Conservation (phyloP, 1,284 basidiomycete species). For the Boletellus deceptivus region DNA sequence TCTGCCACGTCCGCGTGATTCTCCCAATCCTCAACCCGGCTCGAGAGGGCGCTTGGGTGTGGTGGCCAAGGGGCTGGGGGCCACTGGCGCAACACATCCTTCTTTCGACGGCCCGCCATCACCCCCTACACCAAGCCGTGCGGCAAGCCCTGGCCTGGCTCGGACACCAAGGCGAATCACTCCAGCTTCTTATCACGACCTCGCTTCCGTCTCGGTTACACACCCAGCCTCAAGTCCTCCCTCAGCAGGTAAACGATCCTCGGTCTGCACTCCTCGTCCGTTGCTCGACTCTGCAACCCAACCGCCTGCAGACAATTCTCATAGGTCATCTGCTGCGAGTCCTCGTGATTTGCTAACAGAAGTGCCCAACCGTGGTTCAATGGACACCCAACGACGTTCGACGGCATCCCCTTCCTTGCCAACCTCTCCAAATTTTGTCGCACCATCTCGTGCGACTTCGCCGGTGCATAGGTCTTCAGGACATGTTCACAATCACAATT, state of each 20-base stretch:
- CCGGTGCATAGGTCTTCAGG: conserved; percentile 43
- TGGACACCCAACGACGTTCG: conserved; percentile 34
- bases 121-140: conserved; percentile 37
- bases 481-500: conserved; percentile 48
- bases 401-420: conserved; percentile 38
- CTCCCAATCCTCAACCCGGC: conserved; percentile 45
- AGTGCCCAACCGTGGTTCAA: conserved; percentile 26
- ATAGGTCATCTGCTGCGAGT: conserved; percentile 37
- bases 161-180: conserved; percentile 36
- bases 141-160: conserved; percentile 42
- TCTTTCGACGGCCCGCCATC: conserved; percentile 37
- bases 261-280: conserved; percentile 33
- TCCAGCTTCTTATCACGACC: conserved; percentile 32
- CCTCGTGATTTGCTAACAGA: conserved; percentile 30
- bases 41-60: conserved; percentile 41
- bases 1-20: conserved; percentile 44
- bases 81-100: conserved; percentile 41
- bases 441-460: conserved; percentile 35
- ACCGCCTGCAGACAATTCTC: conserved; percentile 27
- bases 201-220: conserved; percentile 38
- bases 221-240: conserved; percentile 34
- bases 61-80: conserved; percentile 37
- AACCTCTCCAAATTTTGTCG: conserved; percentile 26
- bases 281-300: conserved; percentile 10
- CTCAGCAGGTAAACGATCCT: conserved; percentile 32